Base-by-base conservation (phyloP, 305 asterid species). In the Fraxinus angustifolia region DNA sequence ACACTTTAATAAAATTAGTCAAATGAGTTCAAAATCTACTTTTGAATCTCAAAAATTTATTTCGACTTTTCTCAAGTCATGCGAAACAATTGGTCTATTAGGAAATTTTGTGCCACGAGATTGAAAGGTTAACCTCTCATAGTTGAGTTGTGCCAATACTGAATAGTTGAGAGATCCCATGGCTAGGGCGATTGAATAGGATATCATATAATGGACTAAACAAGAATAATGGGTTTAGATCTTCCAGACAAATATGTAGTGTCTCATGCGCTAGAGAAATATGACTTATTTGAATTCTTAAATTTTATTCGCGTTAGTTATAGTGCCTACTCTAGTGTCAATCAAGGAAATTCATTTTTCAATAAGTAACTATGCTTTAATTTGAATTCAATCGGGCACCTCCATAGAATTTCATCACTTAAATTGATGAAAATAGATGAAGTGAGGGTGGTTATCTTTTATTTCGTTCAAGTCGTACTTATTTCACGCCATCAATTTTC, bases 181-280 rank as follows among this genome's bases (percentile, higher is more conserved):
- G 60, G 23, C 1, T 5, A 1, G 17, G n/a, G 17, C 56, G n/a
- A 45, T 45, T 45, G 56, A 45, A 12, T 45, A 3, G 56, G 17
- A 45, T 45, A 12, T 45, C 56, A 12, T 45, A 45, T 45, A 45
- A 12, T 12, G 56, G 26, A 45, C 56, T 12, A 12, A 11, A 45
- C 56, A 42, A 42, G 16, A 42, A 12, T 14, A 42, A 42, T 42
- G 50, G 16, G 77, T 83, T 83, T 48, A 81, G 77, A 81, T 83
- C 82, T 76, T 81, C 85, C 73, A 81, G 78, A 11, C n/a, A 11
- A 45, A 45, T 11, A 12, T 45, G 53, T 45, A 45, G 12, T 0
- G 53, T 11, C n/a, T 42, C 53, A 42, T 42, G 53, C 53, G 26
- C 26, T 42, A 42, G 53, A 11, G 53, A 42, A 45, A 42, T 40